A percentile compares a stretch with the other conserved stretches of the same genome.
Evolutionary conservation across 352 stramenopile genomes (phyloP).

Genomic region (Peronospora belbahrii): DNA sequence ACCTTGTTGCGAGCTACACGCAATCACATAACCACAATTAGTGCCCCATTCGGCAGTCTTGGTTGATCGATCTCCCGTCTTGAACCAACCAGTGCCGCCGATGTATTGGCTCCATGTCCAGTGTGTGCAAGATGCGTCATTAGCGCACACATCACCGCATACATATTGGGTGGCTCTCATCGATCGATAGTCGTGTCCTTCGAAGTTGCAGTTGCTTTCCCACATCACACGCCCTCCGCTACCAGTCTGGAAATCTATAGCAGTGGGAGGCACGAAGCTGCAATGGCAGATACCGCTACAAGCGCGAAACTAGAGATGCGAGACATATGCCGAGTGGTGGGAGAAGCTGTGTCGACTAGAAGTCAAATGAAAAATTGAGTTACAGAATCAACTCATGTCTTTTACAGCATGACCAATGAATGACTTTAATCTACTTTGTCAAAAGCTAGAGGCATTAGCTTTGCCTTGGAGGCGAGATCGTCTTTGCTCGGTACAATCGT

Average conservation of each 20-base stretch:
- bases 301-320: conserved; percentile 4
- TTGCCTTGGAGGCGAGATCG: too few relatives aligned
- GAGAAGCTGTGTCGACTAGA: conserved; percentile 5
- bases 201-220: conserved; percentile 34
- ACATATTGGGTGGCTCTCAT: conserved; percentile 21
- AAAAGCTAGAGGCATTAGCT: conserved; percentile 1
- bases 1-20: conserved; percentile 10
- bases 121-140: conserved; percentile 25
- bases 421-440: too few relatives aligned
- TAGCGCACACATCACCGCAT: conserved; percentile 28
- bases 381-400: neutral
- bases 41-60: conserved; percentile 23
- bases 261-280: neutral
- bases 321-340: conserved; percentile 1
- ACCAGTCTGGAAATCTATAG: conserved; percentile 7
- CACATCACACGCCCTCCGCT: conserved; percentile 28
- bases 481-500: neutral
- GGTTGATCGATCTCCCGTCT: conserved; percentile 16
- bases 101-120: conserved; percentile 35
- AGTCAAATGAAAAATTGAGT: conserved; percentile 16
- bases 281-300: conserved; percentile 8
- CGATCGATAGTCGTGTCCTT: conserved; percentile 22
- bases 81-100: conserved; percentile 34
- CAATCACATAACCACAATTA: conserved; percentile 32
- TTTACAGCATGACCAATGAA: too few relatives aligned